Percentiles rank a stretch among this genome's conserved stretches.
phyloP scores from a whole-genome alignment of 1,284 basidiomycete species.

The Pterula multifida region DNA sequence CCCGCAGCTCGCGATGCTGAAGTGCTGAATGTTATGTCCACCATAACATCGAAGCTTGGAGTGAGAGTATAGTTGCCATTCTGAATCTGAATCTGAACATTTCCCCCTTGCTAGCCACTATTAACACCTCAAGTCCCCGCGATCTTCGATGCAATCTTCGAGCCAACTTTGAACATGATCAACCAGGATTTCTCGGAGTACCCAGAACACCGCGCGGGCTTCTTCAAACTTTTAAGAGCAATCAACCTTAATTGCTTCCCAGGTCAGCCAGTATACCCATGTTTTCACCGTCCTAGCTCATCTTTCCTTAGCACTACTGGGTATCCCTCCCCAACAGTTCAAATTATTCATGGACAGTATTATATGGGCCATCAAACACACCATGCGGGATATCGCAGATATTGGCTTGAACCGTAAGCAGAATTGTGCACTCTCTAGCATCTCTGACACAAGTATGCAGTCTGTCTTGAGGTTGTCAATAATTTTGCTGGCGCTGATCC shows the following conservation, averaged over 20 bases:
- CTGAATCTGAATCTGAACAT: conserved; percentile 6
- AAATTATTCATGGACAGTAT: conserved; percentile 98
- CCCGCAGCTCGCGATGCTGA: conserved; percentile 93
- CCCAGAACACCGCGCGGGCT: conserved; percentile 95
- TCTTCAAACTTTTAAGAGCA: conserved; percentile 92
- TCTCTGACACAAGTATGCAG: conserved; percentile 27
- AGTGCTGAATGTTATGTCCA: conserved; percentile 96
- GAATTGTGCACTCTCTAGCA: conserved; percentile 8
- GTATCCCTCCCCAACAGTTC: conserved; percentile 86
- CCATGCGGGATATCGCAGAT: conserved; percentile 98
- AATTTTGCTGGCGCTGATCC: conserved; percentile 72
- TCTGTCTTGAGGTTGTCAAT: conserved; percentile 91
- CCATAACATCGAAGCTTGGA: conserved; percentile 83
- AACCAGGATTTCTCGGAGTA: conserved; percentile 98
- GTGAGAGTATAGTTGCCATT: conserved; percentile 31
- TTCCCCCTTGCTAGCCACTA: conserved; percentile 53
- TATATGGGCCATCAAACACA: conserved; percentile 99
- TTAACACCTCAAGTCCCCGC: conserved; percentile 94
- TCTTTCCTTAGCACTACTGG: conserved; percentile 56
- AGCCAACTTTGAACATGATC: conserved; percentile 97
- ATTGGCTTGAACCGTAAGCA: conserved; percentile 77
- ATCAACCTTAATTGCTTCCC: conserved; percentile 97
- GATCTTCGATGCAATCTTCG: conserved; percentile 94
- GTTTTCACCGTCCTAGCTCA: neutral
- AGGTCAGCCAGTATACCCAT: conserved; percentile 32